Conservation (phyloP, 2,329 filamentous ascomycete genomes). For the Aspergillus unguis region DNA sequence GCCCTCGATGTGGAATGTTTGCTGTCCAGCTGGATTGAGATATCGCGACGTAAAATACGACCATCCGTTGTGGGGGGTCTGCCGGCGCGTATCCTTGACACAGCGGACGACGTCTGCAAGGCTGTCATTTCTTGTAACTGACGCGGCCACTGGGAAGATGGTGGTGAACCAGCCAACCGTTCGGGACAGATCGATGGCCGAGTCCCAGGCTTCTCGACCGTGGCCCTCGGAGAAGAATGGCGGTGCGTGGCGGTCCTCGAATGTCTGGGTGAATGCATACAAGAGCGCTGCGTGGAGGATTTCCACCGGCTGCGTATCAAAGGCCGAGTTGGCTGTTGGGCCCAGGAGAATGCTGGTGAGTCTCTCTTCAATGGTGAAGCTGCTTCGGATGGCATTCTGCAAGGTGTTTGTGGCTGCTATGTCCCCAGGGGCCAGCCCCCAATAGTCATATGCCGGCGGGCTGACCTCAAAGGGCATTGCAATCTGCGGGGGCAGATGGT, state of each 20-base stretch:
- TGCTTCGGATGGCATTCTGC: neutral
- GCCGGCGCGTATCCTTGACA: constrained; percentile 2
- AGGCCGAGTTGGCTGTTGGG: neutral
- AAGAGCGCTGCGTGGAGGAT: constrained; percentile 1
- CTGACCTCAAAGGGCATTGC: neutral
- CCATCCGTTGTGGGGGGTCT: neutral
- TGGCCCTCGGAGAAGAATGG: neutral
- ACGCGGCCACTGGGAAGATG: neutral
- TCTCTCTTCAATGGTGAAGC: too few relatives aligned
- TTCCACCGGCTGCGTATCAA: constrained; percentile 1
- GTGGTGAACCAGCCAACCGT: neutral
- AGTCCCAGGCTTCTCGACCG: neutral
- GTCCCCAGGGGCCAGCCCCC: neutral
- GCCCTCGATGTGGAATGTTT: too few relatives aligned
- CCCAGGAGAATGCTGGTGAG: neutral
- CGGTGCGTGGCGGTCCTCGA: neutral
- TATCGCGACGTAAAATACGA: neutral
- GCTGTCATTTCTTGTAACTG: neutral
- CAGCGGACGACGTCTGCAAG: neutral
- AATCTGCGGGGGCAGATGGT: neutral
- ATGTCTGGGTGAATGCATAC: neutral
- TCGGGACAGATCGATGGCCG: neutral
- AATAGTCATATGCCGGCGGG: neutral
- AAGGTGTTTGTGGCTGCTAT: neutral
- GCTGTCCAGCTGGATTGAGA: neutral